Conservation (phyloP, 768 basidiomycete species). For the Panaeolus cyanescens region DNA sequence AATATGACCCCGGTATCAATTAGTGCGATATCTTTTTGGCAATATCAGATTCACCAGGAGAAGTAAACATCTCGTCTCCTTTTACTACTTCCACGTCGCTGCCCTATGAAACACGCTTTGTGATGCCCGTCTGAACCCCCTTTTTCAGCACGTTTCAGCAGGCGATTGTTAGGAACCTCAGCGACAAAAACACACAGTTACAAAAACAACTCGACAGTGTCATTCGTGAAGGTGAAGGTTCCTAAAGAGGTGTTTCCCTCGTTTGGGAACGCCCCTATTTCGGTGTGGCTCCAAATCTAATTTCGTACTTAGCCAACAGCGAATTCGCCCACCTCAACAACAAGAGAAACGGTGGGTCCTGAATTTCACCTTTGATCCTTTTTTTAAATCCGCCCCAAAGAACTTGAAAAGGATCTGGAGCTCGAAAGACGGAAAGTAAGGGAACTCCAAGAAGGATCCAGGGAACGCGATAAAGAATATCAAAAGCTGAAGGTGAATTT, state of each 20-base stretch:
- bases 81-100: constrained; percentile 1
- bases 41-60: constrained; percentile 88
- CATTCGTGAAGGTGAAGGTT: constrained; percentile 69
- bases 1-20: constrained; percentile 6
- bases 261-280: neutral
- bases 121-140: constrained; percentile 1
- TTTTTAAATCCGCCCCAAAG: constrained; percentile 34
- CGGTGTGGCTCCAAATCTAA: neutral
- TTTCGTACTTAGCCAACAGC: constrained; percentile 58
- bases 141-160: constrained; percentile 74
- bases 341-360: constrained; percentile 60
- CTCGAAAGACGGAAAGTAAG: constrained; percentile 73
- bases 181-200: constrained; percentile 79
- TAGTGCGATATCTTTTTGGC: constrained; percentile 89
- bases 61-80: constrained; percentile 40
- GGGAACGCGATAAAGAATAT: constrained; percentile 85
- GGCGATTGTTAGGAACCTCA: constrained; percentile 77
- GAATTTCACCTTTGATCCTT: neutral
- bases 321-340: constrained; percentile 71
- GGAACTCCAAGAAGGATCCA: constrained; percentile 71
- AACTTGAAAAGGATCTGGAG: constrained; percentile 80
- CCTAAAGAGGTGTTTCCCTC: neutral
- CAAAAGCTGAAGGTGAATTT: constrained; percentile 74
- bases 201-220: constrained; percentile 88
- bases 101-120: neutral